Percentiles rank a stretch among this genome's conserved stretches.
Conservation (phyloP, 768 basidiomycete genomes). For the Boletus fagicola region DNA sequence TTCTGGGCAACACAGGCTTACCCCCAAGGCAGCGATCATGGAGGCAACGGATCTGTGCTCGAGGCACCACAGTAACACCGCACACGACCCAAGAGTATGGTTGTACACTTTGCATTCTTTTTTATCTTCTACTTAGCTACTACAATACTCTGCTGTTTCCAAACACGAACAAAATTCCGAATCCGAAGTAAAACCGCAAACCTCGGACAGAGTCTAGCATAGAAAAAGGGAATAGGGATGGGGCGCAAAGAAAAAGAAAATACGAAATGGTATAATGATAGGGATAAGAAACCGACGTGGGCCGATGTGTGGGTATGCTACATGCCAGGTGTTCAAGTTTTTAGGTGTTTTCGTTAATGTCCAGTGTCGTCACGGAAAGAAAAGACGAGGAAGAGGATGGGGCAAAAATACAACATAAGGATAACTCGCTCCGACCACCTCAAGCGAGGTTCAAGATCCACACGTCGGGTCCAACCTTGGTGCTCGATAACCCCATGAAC, state of each 20-base stretch:
- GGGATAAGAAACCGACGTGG: slow-evolving; percentile 10
- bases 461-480: slow-evolving; percentile 35
- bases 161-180: not conserved
- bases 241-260: not conserved
- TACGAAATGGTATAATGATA: slow-evolving; percentile 27
- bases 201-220: not conserved
- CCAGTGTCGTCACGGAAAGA: not conserved
- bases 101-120: not conserved
- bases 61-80: not conserved
- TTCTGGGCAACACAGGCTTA: not conserved
- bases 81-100: not conserved
- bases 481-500: slow-evolving; percentile 49
- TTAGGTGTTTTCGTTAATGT: slow-evolving; percentile 18
- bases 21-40: not conserved
- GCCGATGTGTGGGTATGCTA: slow-evolving; percentile 17
- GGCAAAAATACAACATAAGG: slow-evolving; percentile 28
- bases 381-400: not conserved
- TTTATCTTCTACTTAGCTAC: slow-evolving; percentile 10
- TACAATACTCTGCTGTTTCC: not conserved
- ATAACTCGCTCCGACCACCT: slow-evolving; percentile 14
- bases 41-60: slow-evolving; percentile 6
- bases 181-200: not conserved
- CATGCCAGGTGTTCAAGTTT: slow-evolving; percentile 14
- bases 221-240: not conserved
- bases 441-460: slow-evolving; percentile 34